These are phyloP conservation scores for Blastobotrys parvus DNA, from an alignment of 805 yeast species.

Conservation along the genomic window DNA sequence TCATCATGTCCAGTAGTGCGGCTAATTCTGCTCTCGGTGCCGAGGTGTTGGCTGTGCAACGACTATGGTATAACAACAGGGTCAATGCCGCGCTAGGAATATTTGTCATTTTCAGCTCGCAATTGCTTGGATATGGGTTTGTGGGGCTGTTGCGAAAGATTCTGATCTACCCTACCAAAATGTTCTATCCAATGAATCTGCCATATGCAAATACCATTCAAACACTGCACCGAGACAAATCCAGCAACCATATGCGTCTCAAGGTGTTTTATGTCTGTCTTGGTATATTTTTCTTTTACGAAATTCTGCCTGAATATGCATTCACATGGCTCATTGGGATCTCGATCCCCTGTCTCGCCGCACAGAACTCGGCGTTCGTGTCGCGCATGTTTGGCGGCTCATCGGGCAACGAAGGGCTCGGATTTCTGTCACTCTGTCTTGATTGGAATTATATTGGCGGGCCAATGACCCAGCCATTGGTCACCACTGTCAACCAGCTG, in stretches of 20 bases:
- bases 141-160: slow-evolving; percentile 55
- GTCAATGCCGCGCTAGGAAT: slow-evolving; percentile 23
- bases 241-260: slow-evolving; percentile 18
- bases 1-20: slow-evolving; percentile 31
- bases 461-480: slow-evolving; percentile 26
- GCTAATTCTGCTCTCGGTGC: slow-evolving; percentile 38
- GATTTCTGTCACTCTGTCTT: slow-evolving; percentile 25
- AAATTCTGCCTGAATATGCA: slow-evolving; percentile 29
- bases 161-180: slow-evolving; percentile 51
- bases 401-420: slow-evolving; percentile 29
- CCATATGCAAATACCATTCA: slow-evolving; percentile 51
- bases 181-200: slow-evolving; percentile 57
- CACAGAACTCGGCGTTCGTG: slow-evolving; percentile 22
- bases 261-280: slow-evolving; percentile 19
- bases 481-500: slow-evolving; percentile 25
- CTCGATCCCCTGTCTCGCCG: slow-evolving; percentile 25
- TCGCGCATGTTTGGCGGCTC: slow-evolving; percentile 30
- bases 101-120: slow-evolving; percentile 35
- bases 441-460: slow-evolving; percentile 29
- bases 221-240: slow-evolving; percentile 32
- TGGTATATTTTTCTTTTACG: slow-evolving; percentile 22
- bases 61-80: slow-evolving; percentile 24
- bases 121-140: slow-evolving; percentile 56
- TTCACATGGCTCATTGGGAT: slow-evolving; percentile 26
- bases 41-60: slow-evolving; percentile 30